Evolutionary conservation across 305 asterid species (phyloP).

Genomic region (Striga hermonthica): DNA sequence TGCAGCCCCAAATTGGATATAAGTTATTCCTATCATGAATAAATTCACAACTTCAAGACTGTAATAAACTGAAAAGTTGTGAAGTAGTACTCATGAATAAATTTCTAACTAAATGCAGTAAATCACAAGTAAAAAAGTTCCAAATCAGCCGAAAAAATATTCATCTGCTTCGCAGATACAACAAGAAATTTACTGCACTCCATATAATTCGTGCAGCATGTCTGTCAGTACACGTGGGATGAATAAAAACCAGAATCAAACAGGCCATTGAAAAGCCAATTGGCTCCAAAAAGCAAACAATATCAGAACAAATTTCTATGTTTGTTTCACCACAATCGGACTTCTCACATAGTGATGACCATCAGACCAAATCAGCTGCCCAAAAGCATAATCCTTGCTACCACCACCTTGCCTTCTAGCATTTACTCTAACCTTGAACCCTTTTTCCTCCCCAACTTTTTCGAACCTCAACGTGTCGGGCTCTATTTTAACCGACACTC

Average conservation of each 20-base stretch:
- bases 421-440: conserved; percentile 47
- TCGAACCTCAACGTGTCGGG: conserved; percentile 52
- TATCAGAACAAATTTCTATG: conserved; percentile 29
- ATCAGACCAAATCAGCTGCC: conserved; percentile 73
- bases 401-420: conserved; percentile 29
- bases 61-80: no score
- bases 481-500: conserved; percentile 44
- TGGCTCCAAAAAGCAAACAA: conserved; percentile 13
- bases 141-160: neutral
- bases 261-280: conserved; percentile 22
- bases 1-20: no score
- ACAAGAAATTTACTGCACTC: conserved; percentile 23
- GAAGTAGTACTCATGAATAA: no score
- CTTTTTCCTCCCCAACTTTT: conserved; percentile 58
- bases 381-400: conserved; percentile 59
- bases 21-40: no score
- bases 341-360: conserved; percentile 67
- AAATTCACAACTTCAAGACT: no score
- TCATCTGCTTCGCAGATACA: conserved; percentile 11
- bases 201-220: conserved; percentile 9
- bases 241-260: conserved; percentile 8
- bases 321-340: conserved; percentile 60
- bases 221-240: neutral
- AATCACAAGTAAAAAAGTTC: no score
- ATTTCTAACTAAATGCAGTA: no score